Evolutionary conservation across 345 rosid species (phyloP), one percentile per base, ranked within the genome.

Genomic region (Sisymbrium irio): DNA sequence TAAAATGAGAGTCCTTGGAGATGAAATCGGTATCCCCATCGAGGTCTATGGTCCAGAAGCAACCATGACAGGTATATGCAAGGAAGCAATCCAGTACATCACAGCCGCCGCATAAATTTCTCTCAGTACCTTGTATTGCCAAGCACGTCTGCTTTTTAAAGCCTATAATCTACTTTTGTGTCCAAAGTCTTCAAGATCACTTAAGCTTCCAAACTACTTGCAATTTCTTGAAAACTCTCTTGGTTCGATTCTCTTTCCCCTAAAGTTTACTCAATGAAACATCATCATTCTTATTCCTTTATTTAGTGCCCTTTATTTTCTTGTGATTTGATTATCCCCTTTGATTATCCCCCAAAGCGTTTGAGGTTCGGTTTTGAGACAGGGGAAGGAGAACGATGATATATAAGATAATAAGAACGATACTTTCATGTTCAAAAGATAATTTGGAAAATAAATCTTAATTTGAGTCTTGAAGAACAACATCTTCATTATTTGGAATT

Each of bases 61-160:
- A 61, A 87, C 98, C 14, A 93, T 93, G 98, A 93, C 97, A 3
- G 94, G 97, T 1, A 93, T 93, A 47, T 93, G 98, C 90, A 89
- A 93, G 79, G 87, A 91, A 72, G 97, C 96, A 44, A 93, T 89
- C 39, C 83, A 93, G 45, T 86, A 87, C 83, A 84, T 93, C 67
- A 75, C 82, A 15, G 92, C 80, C 4, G 81, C 89, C n/a, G 97
- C 93, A 57, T 93, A 78, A 84, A 55, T 22, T 19, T 39, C 59
- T 57, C 41, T 66, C 44, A 13, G 30, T 46, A 27, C n/a, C 47
- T 32, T 64, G 47, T 42, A 46, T 1, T 58, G 19, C 45, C 20
- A 28, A 3, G 4, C 4, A 3, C 1, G 32, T 0, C 22, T n/a
- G 25, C 8, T 49, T 41, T 15, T 25, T 15, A 15, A 50, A 25